Evolutionary conservation across 768 basidiomycete species (phyloP).

Genomic region (Leucocoprinus birnbaumii): DNA sequence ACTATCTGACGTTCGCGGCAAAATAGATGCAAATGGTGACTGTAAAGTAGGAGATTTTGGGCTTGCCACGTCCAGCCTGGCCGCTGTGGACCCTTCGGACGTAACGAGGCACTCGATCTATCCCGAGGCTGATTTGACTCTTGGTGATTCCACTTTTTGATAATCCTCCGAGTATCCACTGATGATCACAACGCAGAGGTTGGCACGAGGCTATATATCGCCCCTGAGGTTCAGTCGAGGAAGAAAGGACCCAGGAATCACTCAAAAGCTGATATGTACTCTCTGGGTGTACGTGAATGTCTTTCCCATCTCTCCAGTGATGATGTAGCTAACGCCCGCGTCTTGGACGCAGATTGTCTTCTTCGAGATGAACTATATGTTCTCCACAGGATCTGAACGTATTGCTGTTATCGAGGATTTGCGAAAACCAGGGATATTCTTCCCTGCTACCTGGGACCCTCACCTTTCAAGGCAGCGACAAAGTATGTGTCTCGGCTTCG

Average conservation of each 20-base stretch:
- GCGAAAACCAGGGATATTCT: constrained; percentile 67
- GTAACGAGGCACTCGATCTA: constrained; percentile 42
- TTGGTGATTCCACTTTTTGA: constrained; percentile 41
- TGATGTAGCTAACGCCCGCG: background rate
- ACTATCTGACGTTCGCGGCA: background rate
- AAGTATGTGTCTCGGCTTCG: constrained; percentile 43
- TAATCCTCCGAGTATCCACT: background rate
- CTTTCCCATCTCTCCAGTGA: background rate
- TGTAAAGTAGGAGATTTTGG: constrained; percentile 97
- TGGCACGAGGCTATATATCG: constrained; percentile 89
- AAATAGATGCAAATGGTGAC: constrained; percentile 73
- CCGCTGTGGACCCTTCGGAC: constrained; percentile 74
- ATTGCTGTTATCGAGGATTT: constrained; percentile 80
- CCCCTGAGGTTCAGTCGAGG: constrained; percentile 79
- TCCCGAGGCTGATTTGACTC: constrained; percentile 69
- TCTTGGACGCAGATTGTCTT: constrained; percentile 73
- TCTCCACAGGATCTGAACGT: constrained; percentile 81
- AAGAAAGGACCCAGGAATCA: constrained; percentile 70
- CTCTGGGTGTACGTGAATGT: constrained; percentile 80
- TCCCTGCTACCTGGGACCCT: constrained; percentile 74
- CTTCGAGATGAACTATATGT: constrained; percentile 93
- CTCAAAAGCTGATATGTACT: constrained; percentile 92
- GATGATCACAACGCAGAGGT: constrained; percentile 52
- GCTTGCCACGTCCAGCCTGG: constrained; percentile 79
- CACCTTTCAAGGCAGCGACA: constrained; percentile 60